Evolutionary conservation across 768 basidiomycete genomes (phyloP).

Genomic region (Pulveroboletus frians): DNA sequence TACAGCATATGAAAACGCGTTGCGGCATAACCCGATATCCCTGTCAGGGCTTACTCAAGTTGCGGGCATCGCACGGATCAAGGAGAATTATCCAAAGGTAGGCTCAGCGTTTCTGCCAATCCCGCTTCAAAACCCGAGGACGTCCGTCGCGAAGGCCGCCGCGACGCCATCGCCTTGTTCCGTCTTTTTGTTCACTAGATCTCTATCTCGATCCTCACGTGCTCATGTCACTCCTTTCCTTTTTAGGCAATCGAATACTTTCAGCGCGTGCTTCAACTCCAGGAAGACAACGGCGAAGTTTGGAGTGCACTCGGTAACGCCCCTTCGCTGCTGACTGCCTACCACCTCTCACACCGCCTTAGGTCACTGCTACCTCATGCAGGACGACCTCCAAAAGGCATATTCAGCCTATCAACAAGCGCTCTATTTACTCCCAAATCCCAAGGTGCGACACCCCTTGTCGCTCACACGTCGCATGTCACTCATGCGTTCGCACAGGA

Average conservation of each 20-base stretch:
- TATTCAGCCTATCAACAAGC: slow-evolving; percentile 99
- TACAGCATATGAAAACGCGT: slow-evolving; percentile 89
- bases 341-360: slow-evolving; percentile 13
- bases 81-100: slow-evolving; percentile 96
- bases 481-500: slow-evolving; percentile 40
- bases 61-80: slow-evolving; percentile 94
- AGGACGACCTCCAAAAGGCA: slow-evolving; percentile 97
- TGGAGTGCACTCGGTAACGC: slow-evolving; percentile 89
- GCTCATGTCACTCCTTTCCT: slow-evolving; percentile 28
- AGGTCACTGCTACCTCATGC: slow-evolving; percentile 99
- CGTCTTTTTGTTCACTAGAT: slow-evolving; percentile 17
- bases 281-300: slow-evolving; percentile 97
- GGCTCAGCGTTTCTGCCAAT: slow-evolving; percentile 31
- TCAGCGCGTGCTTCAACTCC: slow-evolving; percentile 82
- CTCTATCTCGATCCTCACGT: slow-evolving; percentile 30
- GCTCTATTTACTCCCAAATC: slow-evolving; percentile 90
- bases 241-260: slow-evolving; percentile 92
- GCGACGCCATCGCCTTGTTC: slow-evolving; percentile 15
- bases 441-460: slow-evolving; percentile 57
- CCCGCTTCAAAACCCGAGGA: slow-evolving; percentile 30
- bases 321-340: slow-evolving; percentile 16
- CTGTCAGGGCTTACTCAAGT: slow-evolving; percentile 88
- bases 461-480: not conserved
- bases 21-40: slow-evolving; percentile 92
- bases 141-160: slow-evolving; percentile 24